Evolutionary conservation across 257 asterid genomes (phyloP), one percentile per base, ranked within the genome.

Genomic region (Fraxinus cuspidata): DNA sequence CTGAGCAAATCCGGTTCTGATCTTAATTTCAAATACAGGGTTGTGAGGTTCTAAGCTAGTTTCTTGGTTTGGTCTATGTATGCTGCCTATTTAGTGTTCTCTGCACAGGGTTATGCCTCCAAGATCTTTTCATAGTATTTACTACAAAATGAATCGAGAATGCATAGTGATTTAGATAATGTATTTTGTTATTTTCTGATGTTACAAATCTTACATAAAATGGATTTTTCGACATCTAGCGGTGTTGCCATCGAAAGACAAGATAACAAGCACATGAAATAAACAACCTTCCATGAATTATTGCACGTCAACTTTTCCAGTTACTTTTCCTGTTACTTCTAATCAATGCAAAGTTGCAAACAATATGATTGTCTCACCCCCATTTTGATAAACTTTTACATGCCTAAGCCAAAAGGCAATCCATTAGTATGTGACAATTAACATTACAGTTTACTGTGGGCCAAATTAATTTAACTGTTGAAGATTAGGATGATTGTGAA

Each of bases 361-460:
- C 76, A 72, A 47, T 49, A 49, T 72, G 76, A 72, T 47, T 72
- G 67, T 42, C 29, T 56, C 27, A 56, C 65, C 65, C 47, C 65
- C 12, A 56, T 56, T 71, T 71, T 71, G 64, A 44, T 40, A n/a
- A 71, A 44, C 74, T 27, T 71, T 71, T 40, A 71, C 75, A 71
- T 40, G 60, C 37, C 63, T 71, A 40, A 71, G 74, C 74, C 4
- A 40, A 71, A 71, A 42, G 76, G 35, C 35, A 51, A 13, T 47
- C 18, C n/a, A 51, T 32, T 29, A 64, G 16, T 23, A 47, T 3
- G 47, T 71, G 74, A 27, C 12, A 7, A n/a, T 5, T 56, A n/a
- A 19, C 65, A n/a, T 56, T n/a, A 56, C 12, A 56, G 7, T 56
- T 56, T n/a, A 7, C 28, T 3, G 65, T 56, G 27, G 27, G 73